Base-by-base conservation (phyloP, 2,329 filamentous ascomycete genomes). In the Apiospora pterosperma region DNA sequence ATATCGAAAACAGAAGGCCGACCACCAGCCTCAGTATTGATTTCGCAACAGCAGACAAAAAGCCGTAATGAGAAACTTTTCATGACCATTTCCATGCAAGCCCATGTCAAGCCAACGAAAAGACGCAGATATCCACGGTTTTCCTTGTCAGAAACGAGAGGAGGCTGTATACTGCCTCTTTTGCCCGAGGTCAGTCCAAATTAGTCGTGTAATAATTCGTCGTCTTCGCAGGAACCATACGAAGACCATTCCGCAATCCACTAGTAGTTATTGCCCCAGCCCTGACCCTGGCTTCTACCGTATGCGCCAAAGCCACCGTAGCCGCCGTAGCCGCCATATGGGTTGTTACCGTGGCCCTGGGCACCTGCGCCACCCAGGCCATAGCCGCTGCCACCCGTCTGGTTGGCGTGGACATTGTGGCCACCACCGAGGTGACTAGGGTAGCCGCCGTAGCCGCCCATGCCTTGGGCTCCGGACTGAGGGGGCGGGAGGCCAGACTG, bases 391-490 rank as follows among this genome's bases (percentile, higher is more conserved):
- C 74, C 74, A 44, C 73, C 76, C 11, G 77, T 75, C 69, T 82
- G 80, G 65, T 73, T 82, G 70, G 83, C 83, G 73, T 88, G 86
- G 25, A 86, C 77, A 60, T 80, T 79, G 66, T 85, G 83, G 62
- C 80, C 80, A 70, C 80, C 80, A 70, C 83, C 82, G 59, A 86
- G 73, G 70, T 88, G 85, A 72, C 79, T 83, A 11, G 84, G 84
- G 71, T 88, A 88, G 62, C 80, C 83, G 60, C 81, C 81, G 70
- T 88, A 88, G 55, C 78, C 82, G 62, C 81, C 81, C 77, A 86
- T 85, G 16, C 77, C 76, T 75, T 85, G 84, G 65, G 84, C 84
- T 68, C 76, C 78, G 48, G 85, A 83, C 68, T 86, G 85, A 28
- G 80, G 78, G 34, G 85, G 85, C 3, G 85, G 86, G 12, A 88